A percentile compares a stretch with the other conserved stretches of the same genome.
Conservation (phyloP, 2,329 filamentous ascomycete genomes). For the Sporothrix protearum region DNA sequence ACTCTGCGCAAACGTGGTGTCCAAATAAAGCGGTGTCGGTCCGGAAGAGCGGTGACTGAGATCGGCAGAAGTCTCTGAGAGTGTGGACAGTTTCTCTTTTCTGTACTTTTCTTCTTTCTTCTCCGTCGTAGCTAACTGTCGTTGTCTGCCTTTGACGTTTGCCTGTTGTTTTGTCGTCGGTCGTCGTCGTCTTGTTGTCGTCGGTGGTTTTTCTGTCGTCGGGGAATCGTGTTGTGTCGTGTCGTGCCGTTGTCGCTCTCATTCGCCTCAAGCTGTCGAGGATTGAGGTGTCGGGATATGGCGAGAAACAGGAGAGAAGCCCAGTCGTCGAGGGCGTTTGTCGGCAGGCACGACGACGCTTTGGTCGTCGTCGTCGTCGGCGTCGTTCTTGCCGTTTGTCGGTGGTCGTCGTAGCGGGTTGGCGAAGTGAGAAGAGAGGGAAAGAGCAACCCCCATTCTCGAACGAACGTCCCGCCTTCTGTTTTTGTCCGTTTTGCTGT, state of each 20-base stretch:
- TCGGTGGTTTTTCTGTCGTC: constrained; percentile 2
- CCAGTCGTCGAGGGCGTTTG: constrained; percentile 16
- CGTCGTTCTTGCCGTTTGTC: constrained; percentile 16
- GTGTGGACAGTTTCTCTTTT: neutral
- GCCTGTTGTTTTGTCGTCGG: neutral
- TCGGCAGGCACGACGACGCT: neutral
- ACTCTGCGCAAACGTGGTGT: neutral
- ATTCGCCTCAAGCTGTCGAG: neutral
- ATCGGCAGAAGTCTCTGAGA: neutral
- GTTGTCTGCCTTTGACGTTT: neutral
- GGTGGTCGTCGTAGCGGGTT: constrained; percentile 6
- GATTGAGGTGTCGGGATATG: neutral
- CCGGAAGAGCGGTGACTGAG: constrained; percentile 5
- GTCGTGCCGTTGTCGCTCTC: constrained; percentile 4
- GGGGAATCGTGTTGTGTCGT: neutral
- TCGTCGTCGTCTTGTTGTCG: neutral
- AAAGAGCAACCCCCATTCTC: constrained; percentile 11
- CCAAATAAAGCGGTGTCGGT: constrained; percentile 13
- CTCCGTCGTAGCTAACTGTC: neutral
- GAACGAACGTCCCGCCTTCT: neutral
- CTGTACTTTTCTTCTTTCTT: neutral
- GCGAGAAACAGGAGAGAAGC: constrained; percentile 2
- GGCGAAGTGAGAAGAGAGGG: constrained; percentile 19
- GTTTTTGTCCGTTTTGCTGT: constrained; percentile 8
- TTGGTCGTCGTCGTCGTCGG: constrained; percentile 6